phyloP scores from a whole-genome alignment of 2,329 filamentous ascomycete genomes.

The Alternaria arbusti region DNA sequence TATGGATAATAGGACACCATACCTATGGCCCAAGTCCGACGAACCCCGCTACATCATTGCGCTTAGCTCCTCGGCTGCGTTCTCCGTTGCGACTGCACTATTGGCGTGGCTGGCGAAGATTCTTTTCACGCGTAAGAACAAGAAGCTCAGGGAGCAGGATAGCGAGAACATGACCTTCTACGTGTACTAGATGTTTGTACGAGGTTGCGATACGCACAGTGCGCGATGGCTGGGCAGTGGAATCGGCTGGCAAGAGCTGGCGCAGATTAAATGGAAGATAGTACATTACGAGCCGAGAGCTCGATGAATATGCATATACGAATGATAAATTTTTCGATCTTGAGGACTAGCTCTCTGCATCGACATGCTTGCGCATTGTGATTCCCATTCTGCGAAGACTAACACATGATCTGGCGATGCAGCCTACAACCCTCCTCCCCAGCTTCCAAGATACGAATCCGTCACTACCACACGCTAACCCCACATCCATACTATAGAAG shows the following conservation, averaged over 20 bases:
- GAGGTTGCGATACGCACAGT: background rate
- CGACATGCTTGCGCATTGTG: background rate
- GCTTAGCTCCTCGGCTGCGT: conserved; percentile 39
- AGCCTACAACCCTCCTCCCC: background rate
- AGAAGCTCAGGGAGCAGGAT: conserved; percentile 34
- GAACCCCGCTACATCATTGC: conserved; percentile 40
- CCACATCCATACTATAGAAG: background rate
- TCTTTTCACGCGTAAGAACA: conserved; percentile 40
- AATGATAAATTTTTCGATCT: background rate
- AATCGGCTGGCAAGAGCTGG: background rate
- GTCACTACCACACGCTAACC: background rate
- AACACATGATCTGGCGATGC: background rate
- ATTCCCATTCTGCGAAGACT: background rate
- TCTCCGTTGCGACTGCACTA: conserved; percentile 38
- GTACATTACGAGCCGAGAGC: background rate
- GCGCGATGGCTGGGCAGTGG: background rate
- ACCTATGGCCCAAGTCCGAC: conserved; percentile 44
- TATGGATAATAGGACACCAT: conserved; percentile 34
- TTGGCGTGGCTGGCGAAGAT: conserved; percentile 43
- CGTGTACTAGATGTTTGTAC: conserved; percentile 30
- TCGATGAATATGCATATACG: background rate
- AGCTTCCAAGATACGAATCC: background rate
- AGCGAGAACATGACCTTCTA: conserved; percentile 37
- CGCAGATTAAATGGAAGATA: background rate
- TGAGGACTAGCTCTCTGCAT: background rate